Evolutionary conservation across 2,329 filamentous ascomycete genomes (phyloP).

Genomic region (Claviceps maximensis): DNA sequence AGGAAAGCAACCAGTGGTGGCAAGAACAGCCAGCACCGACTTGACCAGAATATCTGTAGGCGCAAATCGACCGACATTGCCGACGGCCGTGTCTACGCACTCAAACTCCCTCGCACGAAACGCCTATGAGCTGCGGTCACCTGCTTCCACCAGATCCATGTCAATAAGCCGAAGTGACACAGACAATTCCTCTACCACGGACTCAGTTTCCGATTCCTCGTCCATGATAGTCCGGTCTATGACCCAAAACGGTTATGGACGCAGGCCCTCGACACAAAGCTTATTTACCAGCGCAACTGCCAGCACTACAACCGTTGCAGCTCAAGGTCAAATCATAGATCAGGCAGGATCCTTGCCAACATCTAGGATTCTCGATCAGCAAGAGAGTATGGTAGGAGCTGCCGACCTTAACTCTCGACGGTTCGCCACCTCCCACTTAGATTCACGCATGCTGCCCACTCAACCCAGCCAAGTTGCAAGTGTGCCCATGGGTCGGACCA

Average conservation of each 20-base stretch:
- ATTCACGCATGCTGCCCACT: constrained; percentile 34
- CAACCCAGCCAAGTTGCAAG: constrained; percentile 30
- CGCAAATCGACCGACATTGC: background rate
- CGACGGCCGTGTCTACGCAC: background rate
- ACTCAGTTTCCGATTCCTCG: constrained; percentile 5
- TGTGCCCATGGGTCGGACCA: constrained; percentile 42
- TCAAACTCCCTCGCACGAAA: constrained; percentile 1
- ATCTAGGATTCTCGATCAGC: constrained; percentile 11
- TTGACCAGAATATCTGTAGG: constrained; percentile 6
- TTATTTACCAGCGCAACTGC: constrained; percentile 24
- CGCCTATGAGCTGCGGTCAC: constrained; percentile 1
- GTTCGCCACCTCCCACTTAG: constrained; percentile 16
- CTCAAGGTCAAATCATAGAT: constrained; percentile 31
- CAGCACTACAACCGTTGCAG: constrained; percentile 28
- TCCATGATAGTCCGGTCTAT: constrained; percentile 20
- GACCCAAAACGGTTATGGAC: constrained; percentile 18
- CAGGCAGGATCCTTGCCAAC: constrained; percentile 21
- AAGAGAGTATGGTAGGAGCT: constrained; percentile 11
- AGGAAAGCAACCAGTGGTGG: constrained; percentile 31
- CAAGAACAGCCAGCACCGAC: constrained; percentile 8
- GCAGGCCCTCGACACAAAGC: constrained; percentile 10
- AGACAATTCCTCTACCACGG: constrained; percentile 3
- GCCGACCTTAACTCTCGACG: constrained; percentile 12
- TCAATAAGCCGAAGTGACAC: constrained; percentile 2
- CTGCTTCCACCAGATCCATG: constrained; percentile 1